Evolutionary conservation across 805 yeast genomes (phyloP).

Genomic region (Candida tallmaniae): DNA sequence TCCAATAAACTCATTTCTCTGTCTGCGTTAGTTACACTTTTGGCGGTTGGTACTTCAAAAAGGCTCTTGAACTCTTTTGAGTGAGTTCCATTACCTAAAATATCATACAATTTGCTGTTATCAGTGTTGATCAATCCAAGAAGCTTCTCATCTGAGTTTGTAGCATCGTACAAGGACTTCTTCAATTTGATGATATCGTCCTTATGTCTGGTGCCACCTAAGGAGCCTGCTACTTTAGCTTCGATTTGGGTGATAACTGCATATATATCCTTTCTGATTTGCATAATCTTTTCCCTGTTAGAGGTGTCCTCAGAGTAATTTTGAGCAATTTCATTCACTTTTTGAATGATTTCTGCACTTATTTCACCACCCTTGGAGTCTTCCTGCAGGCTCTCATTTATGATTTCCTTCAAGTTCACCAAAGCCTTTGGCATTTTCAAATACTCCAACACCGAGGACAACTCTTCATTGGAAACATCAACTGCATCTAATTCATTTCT

Average conservation of each 20-base stretch:
- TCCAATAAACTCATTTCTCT: slow-evolving; percentile 57
- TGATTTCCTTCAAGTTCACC: slow-evolving; percentile 46
- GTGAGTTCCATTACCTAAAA: slow-evolving; percentile 37
- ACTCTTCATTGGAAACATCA: slow-evolving; percentile 76
- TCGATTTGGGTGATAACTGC: slow-evolving; percentile 34
- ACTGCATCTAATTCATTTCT: slow-evolving; percentile 70
- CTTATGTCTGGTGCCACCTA: slow-evolving; percentile 21
- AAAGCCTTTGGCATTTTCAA: slow-evolving; percentile 69
- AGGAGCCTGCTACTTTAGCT: slow-evolving; percentile 1
- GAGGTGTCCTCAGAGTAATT: slow-evolving; percentile 30
- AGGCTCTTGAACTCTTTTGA: slow-evolving; percentile 35
- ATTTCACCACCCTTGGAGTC: slow-evolving; percentile 2
- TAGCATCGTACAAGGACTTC: slow-evolving; percentile 57
- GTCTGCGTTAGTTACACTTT: slow-evolving; percentile 2
- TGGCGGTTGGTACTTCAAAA: slow-evolving; percentile 15
- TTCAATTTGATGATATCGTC: slow-evolving; percentile 56
- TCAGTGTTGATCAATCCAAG: slow-evolving; percentile 41
- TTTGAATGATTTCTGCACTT: slow-evolving; percentile 3
- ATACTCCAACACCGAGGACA: slow-evolving; percentile 73
- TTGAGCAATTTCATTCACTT: slow-evolving; percentile 20
- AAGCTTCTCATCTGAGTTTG: slow-evolving; percentile 53
- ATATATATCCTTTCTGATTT: slow-evolving; percentile 33
- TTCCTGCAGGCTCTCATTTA: slow-evolving; percentile 11
- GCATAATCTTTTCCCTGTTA: slow-evolving; percentile 25
- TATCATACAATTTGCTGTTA: slow-evolving; percentile 19